These are phyloP conservation scores for Darksidea phi DNA, from an alignment of 495 filamentous ascomycete species.

Conservation along the genomic window DNA sequence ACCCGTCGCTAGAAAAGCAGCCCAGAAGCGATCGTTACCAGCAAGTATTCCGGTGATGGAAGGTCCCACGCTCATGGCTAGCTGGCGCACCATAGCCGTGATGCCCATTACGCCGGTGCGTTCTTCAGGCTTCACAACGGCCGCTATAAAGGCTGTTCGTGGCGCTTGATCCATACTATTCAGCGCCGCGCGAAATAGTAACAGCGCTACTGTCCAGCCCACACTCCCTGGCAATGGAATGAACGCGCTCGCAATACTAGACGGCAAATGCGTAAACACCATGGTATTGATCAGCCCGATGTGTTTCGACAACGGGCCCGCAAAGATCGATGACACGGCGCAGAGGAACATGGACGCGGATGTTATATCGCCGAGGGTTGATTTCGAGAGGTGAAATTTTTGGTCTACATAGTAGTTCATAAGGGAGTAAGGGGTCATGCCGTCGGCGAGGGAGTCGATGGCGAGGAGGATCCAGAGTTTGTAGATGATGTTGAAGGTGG, in stretches of 20 bases:
- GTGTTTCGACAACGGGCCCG: constrained; percentile 69
- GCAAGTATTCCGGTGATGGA: constrained; percentile 69
- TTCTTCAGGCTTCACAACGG: constrained; percentile 67
- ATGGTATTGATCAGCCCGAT: constrained; percentile 84
- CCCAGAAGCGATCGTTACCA: constrained; percentile 60
- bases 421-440: constrained; percentile 60
- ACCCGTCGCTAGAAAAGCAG: constrained; percentile 71
- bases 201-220: constrained; percentile 61
- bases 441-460: constrained; percentile 75
- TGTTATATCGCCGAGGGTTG: constrained; percentile 44
- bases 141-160: constrained; percentile 73
- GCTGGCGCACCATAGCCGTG: constrained; percentile 39
- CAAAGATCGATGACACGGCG: constrained; percentile 66
- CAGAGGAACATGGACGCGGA: constrained; percentile 53
- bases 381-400: constrained; percentile 69
- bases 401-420: constrained; percentile 65
- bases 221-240: constrained; percentile 63
- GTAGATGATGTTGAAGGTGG: constrained; percentile 58
- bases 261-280: constrained; percentile 83
- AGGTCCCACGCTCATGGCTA: constrained; percentile 54
- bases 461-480: constrained; percentile 75
- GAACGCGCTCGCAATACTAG: constrained; percentile 65
- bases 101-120: constrained; percentile 62
- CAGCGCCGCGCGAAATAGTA: constrained; percentile 59
- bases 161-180: constrained; percentile 83